Evolutionary conservation across 495 filamentous ascomycete species (phyloP).

Genomic region (Hypomontagnella submonticulosa): DNA sequence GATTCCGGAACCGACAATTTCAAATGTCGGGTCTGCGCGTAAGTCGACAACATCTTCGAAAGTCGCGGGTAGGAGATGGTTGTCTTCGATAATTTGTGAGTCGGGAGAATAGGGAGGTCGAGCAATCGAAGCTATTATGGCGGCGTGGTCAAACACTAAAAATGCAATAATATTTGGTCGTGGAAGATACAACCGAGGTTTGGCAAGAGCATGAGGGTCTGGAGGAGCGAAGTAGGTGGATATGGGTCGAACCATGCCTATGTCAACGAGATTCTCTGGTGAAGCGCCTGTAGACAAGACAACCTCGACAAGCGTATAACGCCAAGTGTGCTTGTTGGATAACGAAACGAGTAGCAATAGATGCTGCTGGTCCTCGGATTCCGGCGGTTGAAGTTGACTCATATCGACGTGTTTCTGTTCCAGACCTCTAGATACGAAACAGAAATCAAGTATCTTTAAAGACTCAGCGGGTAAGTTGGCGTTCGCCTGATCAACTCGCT

Average conservation of each 20-base stretch:
- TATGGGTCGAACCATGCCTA: slow-evolving; percentile 70
- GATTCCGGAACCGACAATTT: slow-evolving; percentile 70
- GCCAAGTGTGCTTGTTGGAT: slow-evolving; percentile 46
- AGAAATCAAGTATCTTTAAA: slow-evolving; percentile 61
- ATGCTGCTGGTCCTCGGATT: slow-evolving; percentile 58
- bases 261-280: slow-evolving; percentile 41
- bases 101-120: slow-evolving; percentile 70
- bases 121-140: slow-evolving; percentile 78
- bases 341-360: slow-evolving; percentile 55
- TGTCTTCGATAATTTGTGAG: slow-evolving; percentile 74
- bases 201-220: slow-evolving; percentile 53
- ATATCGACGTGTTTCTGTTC: slow-evolving; percentile 54
- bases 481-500: slow-evolving; percentile 44
- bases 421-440: slow-evolving; percentile 57
- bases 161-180: slow-evolving; percentile 82
- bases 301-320: slow-evolving; percentile 59
- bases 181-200: slow-evolving; percentile 80
- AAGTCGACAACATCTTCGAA: slow-evolving; percentile 91
- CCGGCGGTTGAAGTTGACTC: slow-evolving; percentile 55
- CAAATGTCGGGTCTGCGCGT: slow-evolving; percentile 69
- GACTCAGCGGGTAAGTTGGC: slow-evolving; percentile 48
- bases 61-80: slow-evolving; percentile 63
- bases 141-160: slow-evolving; percentile 77
- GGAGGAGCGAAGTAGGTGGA: slow-evolving; percentile 67
- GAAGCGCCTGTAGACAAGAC: slow-evolving; percentile 48